phyloP scores from a whole-genome alignment of 352 stramenopile genomes.

The Pythium periplocum region DNA sequence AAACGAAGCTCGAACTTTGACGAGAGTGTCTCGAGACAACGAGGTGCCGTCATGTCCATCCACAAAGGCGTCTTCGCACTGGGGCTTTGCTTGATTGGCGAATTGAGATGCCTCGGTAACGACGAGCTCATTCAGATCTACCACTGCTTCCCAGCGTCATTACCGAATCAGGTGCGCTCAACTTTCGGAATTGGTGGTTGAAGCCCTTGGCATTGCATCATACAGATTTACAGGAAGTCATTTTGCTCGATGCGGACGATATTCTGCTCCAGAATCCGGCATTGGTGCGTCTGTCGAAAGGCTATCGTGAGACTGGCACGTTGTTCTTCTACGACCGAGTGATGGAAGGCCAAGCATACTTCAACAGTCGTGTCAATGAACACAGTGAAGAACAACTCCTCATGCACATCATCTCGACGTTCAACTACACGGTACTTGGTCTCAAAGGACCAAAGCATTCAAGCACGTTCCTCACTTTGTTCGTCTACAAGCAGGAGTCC shows the following conservation, averaged over 20 bases:
- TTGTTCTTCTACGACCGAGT: constrained; percentile 74
- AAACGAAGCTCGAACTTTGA: constrained; percentile 1
- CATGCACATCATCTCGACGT: constrained; percentile 28
- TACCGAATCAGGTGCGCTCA: constrained; percentile 21
- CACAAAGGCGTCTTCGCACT: constrained; percentile 22
- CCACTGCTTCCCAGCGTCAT: constrained; percentile 19
- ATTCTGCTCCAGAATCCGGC: constrained; percentile 44
- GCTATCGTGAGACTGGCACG: constrained; percentile 40
- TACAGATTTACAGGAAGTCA: constrained; percentile 35
- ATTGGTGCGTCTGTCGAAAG: constrained; percentile 26
- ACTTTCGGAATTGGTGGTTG: constrained; percentile 62
- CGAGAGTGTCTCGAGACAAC: background rate
- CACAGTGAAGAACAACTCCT: constrained; percentile 30
- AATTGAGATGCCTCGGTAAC: constrained; percentile 22
- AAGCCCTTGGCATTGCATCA: constrained; percentile 54
- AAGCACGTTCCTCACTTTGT: constrained; percentile 27
- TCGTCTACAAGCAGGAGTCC: constrained; percentile 34
- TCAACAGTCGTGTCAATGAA: constrained; percentile 35
- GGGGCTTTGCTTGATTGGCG: constrained; percentile 28
- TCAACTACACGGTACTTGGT: constrained; percentile 32
- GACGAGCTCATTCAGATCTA: constrained; percentile 21
- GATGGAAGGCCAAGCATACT: constrained; percentile 37
- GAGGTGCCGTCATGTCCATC: constrained; percentile 27
- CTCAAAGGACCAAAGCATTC: constrained; percentile 20
- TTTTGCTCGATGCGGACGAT: constrained; percentile 48